Evolutionary conservation across 306 rosid species (phyloP), one percentile per base, ranked within the genome.

Genomic region (Ammopiptanthus mongolicus): DNA sequence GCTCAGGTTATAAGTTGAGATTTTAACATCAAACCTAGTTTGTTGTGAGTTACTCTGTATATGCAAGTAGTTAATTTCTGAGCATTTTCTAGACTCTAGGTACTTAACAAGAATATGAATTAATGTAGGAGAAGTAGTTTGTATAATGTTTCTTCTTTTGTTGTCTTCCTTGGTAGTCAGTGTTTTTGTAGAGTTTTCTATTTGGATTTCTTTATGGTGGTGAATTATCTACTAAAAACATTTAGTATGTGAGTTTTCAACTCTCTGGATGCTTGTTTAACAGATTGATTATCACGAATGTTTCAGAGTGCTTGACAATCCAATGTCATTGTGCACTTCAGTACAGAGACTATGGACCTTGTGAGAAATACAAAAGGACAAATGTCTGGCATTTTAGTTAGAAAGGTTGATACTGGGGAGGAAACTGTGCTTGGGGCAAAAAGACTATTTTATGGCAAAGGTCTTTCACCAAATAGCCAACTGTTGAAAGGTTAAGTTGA

Each of bases 251-350:
- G 28, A 2, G 91, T 88, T 92, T 92, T 92, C 96, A 90, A 90
- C 92, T 90, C 77, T 93, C 88, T 90, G 87, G 90, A 91, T 94
- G 95, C 88, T 91, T 94, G 89, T 87, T 88, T 94, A 91, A 94
- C 98, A 94, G 97, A 97, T 91, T 94, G 89, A 88, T 94, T 91
- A 91, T 91, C 95, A 51, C 91, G 96, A 91, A 94, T 91, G 98
- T 94, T 94, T 88, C 95, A 94, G 98, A 91, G 98, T 91, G 96
- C 81, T 25, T 95, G 91, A 90, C 96, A 90, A 85, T 77, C 97
- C 71, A 91, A 90, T 76, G 66, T 94, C 85, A 88, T 95, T 44
- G 86, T 88, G 93, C 97, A 94, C 87, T 94, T 84, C 87, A 91
- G 87, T 85, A 84, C 93, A 47, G 97, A 88, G 89, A 66, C 97